Base-by-base conservation (phyloP, 495 filamentous ascomycete genomes). In the Penicillium pulvis region DNA sequence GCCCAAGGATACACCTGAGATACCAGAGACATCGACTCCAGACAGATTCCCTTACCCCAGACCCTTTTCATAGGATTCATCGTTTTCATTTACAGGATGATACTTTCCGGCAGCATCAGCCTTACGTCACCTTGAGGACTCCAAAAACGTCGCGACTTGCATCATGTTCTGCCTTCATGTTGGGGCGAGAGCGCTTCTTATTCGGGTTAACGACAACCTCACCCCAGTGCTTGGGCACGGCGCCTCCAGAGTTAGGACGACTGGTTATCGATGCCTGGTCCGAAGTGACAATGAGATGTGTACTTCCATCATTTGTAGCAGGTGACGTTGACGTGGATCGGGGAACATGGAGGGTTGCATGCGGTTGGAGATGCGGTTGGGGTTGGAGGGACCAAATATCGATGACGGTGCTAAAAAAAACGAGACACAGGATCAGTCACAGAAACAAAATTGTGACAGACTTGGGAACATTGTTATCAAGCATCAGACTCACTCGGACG, bases 341-440 rank as follows among this genome's bases (percentile, higher is more conserved):
- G 43, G 68, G 63, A 23, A 62, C 62, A 41, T 66, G 75, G 42
- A 80, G 72, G 28, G 77, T 78, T 45, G 77, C 77, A 55, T 71
- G 75, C 4, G 77, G 75, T 64, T 76, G 77, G 19, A 80, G 75
- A 51, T 79, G 76, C 24, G 75, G 72, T 73, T 80, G 77, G 4
- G 77, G 76, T 70, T 79, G 77, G 36, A 78, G 62, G 28, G 77
- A 77, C 77, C 77, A 80, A 62, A 80, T 80, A 56, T 80, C 77
- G 53, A 80, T 77, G 58, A 80, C 77, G 23, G 77, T 75, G 62
- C 75, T 80, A 26, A 42, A 51, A 1, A 39, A 17, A 28, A 28
- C 20, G 12, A 10, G 12, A 12, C 42, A 2, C 28, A 52, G 31
- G n/a, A 26, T 63, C 62, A 43, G 46, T 24, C 17, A 26, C 28